These are phyloP conservation scores for Waltiozyma sp. DNA, from an alignment of 1,139 yeast species.

Conservation along the genomic window DNA sequence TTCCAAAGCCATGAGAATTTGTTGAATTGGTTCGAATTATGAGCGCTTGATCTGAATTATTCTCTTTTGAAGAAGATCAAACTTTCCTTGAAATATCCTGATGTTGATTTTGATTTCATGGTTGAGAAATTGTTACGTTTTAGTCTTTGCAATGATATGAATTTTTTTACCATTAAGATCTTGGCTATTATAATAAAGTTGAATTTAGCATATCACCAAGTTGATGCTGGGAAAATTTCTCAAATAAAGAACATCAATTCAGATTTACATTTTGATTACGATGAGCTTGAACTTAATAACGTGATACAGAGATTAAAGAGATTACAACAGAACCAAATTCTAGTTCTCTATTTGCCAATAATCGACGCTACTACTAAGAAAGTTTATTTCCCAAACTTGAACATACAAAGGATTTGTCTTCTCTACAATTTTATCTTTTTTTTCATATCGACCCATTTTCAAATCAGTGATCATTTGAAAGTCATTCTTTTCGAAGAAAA, in stretches of 20 bases:
- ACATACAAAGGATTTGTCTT: not conserved
- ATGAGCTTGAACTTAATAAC: not conserved
- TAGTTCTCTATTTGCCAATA: not conserved
- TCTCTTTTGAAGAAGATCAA: conserved; percentile 5
- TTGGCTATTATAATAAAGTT: conserved; percentile 10
- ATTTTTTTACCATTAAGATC: conserved; percentile 11
- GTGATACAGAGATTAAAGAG: not conserved
- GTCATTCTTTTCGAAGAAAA: not conserved
- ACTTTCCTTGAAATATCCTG: not conserved
- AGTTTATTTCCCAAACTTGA: not conserved
- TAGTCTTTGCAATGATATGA: conserved; percentile 15
- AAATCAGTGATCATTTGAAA: not conserved
- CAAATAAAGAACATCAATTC: too few species aligned
- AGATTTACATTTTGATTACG: too few species aligned
- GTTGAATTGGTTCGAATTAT: conserved; percentile 13
- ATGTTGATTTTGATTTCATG: not conserved
- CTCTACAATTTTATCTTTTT: not conserved
- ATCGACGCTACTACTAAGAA: not conserved
- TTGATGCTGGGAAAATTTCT: not conserved
- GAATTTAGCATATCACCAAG: conserved; percentile 2
- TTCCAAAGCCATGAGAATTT: conserved; percentile 11
- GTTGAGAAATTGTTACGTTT: conserved; percentile 1
- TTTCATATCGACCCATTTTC: not conserved
- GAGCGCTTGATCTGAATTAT: conserved; percentile 12
- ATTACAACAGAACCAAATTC: not conserved